These are phyloP conservation scores for Pelargonium australe DNA, from an alignment of 441 rosid species.

Conservation along the genomic window DNA sequence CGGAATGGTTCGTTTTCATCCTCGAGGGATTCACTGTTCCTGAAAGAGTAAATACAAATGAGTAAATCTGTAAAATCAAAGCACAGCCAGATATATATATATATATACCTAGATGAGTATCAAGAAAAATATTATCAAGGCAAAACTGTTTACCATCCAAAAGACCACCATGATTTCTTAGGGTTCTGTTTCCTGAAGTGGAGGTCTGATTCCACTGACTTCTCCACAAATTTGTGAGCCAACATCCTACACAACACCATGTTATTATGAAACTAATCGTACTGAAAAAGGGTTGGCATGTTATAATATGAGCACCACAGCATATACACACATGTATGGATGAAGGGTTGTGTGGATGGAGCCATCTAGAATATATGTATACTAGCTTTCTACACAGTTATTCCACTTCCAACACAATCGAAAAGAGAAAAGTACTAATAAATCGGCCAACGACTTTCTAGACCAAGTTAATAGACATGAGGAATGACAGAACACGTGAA, in stretches of 20 bases:
- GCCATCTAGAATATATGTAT: background rate
- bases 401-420: background rate
- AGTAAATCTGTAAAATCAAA: background rate
- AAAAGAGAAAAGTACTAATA: too few relatives aligned
- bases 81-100: too few relatives aligned
- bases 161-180: conserved; percentile 93
- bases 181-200: conserved; percentile 54
- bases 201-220: conserved; percentile 55
- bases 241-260: conserved; percentile 65
- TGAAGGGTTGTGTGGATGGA: background rate
- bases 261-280: conserved; percentile 5
- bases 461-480: background rate
- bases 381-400: background rate
- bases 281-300: background rate
- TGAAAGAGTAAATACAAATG: conserved; percentile 33
- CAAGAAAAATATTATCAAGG: conserved; percentile 13
- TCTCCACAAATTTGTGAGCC: conserved; percentile 92
- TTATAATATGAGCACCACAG: background rate
- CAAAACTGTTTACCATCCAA: conserved; percentile 63
- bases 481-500: too few relatives aligned
- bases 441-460: too few relatives aligned
- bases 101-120: conserved; percentile 6
- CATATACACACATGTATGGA: background rate
- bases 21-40: conserved; percentile 54
- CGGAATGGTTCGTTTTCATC: conserved; percentile 71